Base-by-base conservation (phyloP, 2,329 filamentous ascomycete species). In the Dothideomycetidae sp. region DNA sequence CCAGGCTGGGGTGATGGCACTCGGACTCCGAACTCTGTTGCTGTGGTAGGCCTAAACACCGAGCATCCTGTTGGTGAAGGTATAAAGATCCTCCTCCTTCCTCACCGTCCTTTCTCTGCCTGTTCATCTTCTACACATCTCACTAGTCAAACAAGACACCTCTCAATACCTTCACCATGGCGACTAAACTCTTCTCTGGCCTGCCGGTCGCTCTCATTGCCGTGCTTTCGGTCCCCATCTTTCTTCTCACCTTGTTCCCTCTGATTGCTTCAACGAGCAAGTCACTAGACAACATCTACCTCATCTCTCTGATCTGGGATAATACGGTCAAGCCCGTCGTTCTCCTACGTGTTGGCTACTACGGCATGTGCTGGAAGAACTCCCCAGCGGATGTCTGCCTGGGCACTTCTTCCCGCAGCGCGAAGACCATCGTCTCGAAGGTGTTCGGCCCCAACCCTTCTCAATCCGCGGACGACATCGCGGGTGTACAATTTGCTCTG, bases 211-310 rank as follows among this genome's bases (percentile, higher is more conserved):
- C 42, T 10, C 15, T 40, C 26, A 37, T 44, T 28, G 42, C 39
- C 36, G 15, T 39, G 31, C 30, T 44, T 14, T 26, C 40, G 19
- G 31, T 40, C 12, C 42, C 37, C 15, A 44, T 44, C 26, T 44
- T 44, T 37, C 37, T 42, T 31, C 40, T 44, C 34, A 44, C 42
- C 12, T 19, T 44, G 29, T 40, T 44, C 14, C 42, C 42, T 5
- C 42, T 44, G 12, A 36, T 44, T 12, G 38, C 36, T n/a, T 29
- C 28, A 10, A 42, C 39, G 15, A 35, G 39, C 3, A 11, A 16
- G 10, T 31, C 31, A 21, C 14, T 35, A 2, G 31, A 13, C 12
- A 31, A 37, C 29, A 39, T 44, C 32, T 44, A 44, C 30, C 36
- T 44, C 17, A 33, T 44, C 33, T 23, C 15, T 2, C 32, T 33